Evolutionary conservation across 1,284 basidiomycete genomes (phyloP), one percentile per base, ranked within the genome.

Genomic region (Amylostereum areolatum): DNA sequence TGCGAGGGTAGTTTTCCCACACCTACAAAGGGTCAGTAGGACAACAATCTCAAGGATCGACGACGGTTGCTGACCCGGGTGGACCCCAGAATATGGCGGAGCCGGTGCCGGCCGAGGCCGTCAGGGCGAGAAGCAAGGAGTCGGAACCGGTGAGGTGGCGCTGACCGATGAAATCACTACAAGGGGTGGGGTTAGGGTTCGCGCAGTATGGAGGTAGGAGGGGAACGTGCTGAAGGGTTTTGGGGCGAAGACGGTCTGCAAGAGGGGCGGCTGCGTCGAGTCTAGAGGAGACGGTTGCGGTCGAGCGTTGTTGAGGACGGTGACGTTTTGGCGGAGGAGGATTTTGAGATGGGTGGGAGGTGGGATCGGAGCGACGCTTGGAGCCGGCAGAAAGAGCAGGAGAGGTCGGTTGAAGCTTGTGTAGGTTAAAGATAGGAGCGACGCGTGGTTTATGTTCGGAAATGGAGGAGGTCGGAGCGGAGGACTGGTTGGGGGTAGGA

Each of bases 1-100:
- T 0, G 89, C 88, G 5, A 93, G 67, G 0, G 89, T 92, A 2
- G 89, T 92, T 66, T 92, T 92, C 27, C 89, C 88, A 52, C 81
- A 83, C 12, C 79, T 80, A 36, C 25, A 36, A n/a, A 29, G 8
- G 33, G 8, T n/a, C 30, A 12, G 43, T 44, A 47, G 29, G 18
- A n/a, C n/a, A n/a, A n/a, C n/a, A n/a, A n/a, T n/a, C 29, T 45
- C 9, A n/a, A 32, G 5, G 12, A 39, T n/a, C n/a, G n/a, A n/a
- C n/a, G n/a, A 57, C 58, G 47, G 63, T 59, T 44, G 62, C 74
- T 47, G 62, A 78, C 72, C 85, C 86, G 1, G 86, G 84, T 11
- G 86, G 87, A 2, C 86, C 86, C 88, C 87, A 90, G 43, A 86
- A 70, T 52, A 86, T 78, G 47, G 82, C 69, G 51, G 80, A 81